Base-by-base conservation (phyloP, 2,329 filamentous ascomycete species). In the Hypoxylon sp. region DNA sequence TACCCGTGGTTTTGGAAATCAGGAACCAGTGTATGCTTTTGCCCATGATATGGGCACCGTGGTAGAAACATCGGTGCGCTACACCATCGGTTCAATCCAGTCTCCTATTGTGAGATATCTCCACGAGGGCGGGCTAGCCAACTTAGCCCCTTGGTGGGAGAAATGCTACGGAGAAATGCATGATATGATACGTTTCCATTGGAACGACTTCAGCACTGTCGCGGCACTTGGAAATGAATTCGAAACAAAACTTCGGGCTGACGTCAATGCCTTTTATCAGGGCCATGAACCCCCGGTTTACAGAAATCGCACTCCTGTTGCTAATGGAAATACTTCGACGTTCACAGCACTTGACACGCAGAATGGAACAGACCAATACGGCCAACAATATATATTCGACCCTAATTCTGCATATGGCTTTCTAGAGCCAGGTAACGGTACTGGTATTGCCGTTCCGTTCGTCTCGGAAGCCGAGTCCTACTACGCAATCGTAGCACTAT, bases 401-500 rank as follows among this genome's bases (percentile, higher is more conserved):
- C 58, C 70, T 6, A 32, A 38, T 21, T 63, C 65, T 5, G 71
- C 63, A 13, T 74, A 75, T 28, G 75, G 74, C 0, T 76, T 68
- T 28, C 67, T 75, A 3, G 67, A 74, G 14, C 68, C 74, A 1
- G 36, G 48, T 2, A 93, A 92, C 67, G 82, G 91, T 34, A 74
- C 68, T 5, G 75, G 74, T 2, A 45, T 76, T 2, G 69, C 73
- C 9, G 91, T 94, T 78, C 91, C 92, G 0, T 89, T 90, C 70
- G 83, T 88, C 51, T 93, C 91, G n/a, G 92, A 92, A 10, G 90
- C 91, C 0, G 85, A 89, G 58, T 90, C 91, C 62, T 93, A 93
- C 71, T 89, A 90, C 17, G 90, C 93, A 68, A 93, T 94, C 65
- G 87, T 93, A 36, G 89, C 91, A 0, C 83, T 96, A 46, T 92